A percentile compares a stretch with the other conserved stretches of the same genome.
These are phyloP conservation scores for Gastrodia elata DNA, from an alignment of 106 monocot species.

Conservation along the genomic window DNA sequence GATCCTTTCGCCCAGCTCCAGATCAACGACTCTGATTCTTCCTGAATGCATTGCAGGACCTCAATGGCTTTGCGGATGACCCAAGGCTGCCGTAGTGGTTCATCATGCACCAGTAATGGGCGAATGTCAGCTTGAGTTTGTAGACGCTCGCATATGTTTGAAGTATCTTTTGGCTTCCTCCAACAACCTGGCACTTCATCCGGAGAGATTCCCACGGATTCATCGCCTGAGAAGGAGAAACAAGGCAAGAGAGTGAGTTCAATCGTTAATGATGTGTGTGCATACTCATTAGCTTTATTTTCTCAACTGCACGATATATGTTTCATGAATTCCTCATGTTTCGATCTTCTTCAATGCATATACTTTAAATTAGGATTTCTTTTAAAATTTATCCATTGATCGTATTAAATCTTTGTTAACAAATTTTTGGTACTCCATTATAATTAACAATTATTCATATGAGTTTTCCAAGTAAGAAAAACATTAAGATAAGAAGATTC, in stretches of 20 bases:
- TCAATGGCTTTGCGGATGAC: conserved; percentile 31
- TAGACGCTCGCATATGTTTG: conserved; percentile 25
- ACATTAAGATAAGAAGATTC: too few relatives aligned
- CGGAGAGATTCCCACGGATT: conserved; percentile 13
- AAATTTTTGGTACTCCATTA: too few relatives aligned
- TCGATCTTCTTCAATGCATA: too few relatives aligned
- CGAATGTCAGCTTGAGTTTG: conserved; percentile 30
- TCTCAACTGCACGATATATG: too few relatives aligned
- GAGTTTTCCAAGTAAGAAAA: too few relatives aligned
- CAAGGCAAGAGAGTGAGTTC: neutral
- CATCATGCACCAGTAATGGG: conserved; percentile 51
- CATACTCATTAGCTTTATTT: too few relatives aligned
- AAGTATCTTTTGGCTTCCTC: conserved; percentile 32
- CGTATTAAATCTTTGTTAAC: too few relatives aligned
- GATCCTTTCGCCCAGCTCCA: conserved; percentile 38
- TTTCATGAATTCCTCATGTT: too few relatives aligned
- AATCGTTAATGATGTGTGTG: too few relatives aligned
- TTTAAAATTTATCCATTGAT: too few relatives aligned
- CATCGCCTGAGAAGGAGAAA: conserved; percentile 5
- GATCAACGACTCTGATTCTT: conserved; percentile 21
- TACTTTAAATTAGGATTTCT: too few relatives aligned
- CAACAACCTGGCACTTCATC: conserved; percentile 28
- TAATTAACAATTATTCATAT: too few relatives aligned
- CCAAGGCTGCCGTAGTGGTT: conserved; percentile 29
- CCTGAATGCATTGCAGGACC: conserved; percentile 22